A percentile compares a stretch with the other conserved stretches of the same genome.
phyloP scores from a whole-genome alignment of 495 filamentous ascomycete genomes.

The Penicillium riverlandense region DNA sequence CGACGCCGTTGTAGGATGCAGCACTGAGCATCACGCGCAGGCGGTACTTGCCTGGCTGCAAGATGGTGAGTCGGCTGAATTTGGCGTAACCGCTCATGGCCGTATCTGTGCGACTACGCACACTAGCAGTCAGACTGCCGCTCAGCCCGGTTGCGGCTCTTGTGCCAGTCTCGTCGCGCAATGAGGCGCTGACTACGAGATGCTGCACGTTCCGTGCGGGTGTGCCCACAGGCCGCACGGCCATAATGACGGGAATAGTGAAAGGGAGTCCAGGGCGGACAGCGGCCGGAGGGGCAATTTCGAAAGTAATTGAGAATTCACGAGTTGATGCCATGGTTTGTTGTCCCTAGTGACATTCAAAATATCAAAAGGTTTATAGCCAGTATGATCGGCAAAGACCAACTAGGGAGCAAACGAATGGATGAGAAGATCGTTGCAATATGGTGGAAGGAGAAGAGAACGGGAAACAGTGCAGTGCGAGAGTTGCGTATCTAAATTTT shows the following conservation, averaged over 20 bases:
- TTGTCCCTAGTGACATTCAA: background rate
- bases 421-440: slow-evolving; percentile 2
- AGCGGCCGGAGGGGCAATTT: slow-evolving; percentile 24
- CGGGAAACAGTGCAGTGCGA: background rate
- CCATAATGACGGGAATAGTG: slow-evolving; percentile 29
- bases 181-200: slow-evolving; percentile 24
- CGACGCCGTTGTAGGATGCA: slow-evolving; percentile 23
- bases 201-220: slow-evolving; percentile 20
- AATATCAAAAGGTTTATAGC: background rate
- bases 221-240: slow-evolving; percentile 25
- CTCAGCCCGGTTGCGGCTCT: slow-evolving; percentile 16
- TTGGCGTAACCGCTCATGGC: slow-evolving; percentile 32
- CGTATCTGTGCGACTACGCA: slow-evolving; percentile 26
- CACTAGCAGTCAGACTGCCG: slow-evolving; percentile 27
- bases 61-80: slow-evolving; percentile 23
- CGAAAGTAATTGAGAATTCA: slow-evolving; percentile 30
- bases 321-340: slow-evolving; percentile 23
- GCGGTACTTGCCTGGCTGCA: slow-evolving; percentile 26
- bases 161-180: slow-evolving; percentile 25
- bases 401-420: background rate
- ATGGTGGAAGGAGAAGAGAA: slow-evolving; percentile 1
- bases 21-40: slow-evolving; percentile 31
- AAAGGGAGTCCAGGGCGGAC: slow-evolving; percentile 22
- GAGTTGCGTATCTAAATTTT: no score
- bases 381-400: slow-evolving; percentile 3